Conservation (phyloP, 768 basidiomycete genomes). For the Boletus vermiculosoides region DNA sequence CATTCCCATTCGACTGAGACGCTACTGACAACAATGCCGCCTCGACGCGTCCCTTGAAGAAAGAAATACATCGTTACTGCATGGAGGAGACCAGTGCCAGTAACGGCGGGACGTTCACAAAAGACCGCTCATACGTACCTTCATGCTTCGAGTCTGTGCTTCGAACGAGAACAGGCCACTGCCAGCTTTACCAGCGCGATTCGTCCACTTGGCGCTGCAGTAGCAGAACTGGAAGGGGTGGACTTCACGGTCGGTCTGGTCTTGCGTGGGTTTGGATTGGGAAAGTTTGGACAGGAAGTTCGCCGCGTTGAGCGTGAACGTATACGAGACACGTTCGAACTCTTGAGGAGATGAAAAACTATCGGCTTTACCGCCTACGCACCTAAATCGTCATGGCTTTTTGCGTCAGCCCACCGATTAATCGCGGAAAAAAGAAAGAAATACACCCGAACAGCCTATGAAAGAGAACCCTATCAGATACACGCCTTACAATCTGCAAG, state of each 20-base stretch:
- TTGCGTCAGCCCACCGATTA: slow-evolving; percentile 2
- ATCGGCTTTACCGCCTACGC: slow-evolving; percentile 25
- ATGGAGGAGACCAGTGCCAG: not conserved
- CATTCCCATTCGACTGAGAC: slow-evolving; percentile 9
- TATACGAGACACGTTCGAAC: slow-evolving; percentile 26
- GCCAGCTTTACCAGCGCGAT: slow-evolving; percentile 14
- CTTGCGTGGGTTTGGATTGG: slow-evolving; percentile 4
- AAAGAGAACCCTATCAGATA: slow-evolving; percentile 18
- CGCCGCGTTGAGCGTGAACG: slow-evolving; percentile 25
- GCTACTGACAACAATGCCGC: slow-evolving; percentile 13
- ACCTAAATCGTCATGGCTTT: slow-evolving; percentile 10
- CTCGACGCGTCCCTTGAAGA: slow-evolving; percentile 25
- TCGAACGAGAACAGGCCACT: slow-evolving; percentile 17
- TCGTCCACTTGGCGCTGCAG: slow-evolving; percentile 26
- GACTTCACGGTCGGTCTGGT: not conserved
- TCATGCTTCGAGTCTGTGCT: slow-evolving; percentile 24
- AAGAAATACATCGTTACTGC: not conserved
- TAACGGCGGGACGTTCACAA: not conserved
- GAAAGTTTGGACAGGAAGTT: slow-evolving; percentile 22
- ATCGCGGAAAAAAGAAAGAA: not conserved
- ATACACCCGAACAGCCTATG: not conserved
- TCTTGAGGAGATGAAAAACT: slow-evolving; percentile 23
- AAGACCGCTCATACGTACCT: slow-evolving; percentile 9
- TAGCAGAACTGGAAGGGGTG: slow-evolving; percentile 28
- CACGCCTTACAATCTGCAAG: slow-evolving; percentile 25